Evolutionary conservation across 169 alveolate genomes (phyloP).

Genomic region (Cryptosporidium xiaoi): DNA sequence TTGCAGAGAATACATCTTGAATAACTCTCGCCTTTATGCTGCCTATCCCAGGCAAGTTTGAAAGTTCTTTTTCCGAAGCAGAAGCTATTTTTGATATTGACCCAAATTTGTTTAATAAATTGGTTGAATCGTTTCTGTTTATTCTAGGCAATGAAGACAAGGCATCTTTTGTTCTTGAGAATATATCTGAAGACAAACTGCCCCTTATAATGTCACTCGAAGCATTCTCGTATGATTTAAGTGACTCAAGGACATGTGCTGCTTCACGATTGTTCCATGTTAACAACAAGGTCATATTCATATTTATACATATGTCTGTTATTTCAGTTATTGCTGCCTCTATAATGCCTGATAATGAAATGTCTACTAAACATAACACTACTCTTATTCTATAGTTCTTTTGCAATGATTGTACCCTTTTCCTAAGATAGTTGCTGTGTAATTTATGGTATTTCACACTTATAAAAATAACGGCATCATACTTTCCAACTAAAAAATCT

Average conservation of each 20-base stretch:
- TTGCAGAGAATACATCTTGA: conserved; percentile 40
- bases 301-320: conserved; percentile 48
- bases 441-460: conserved; percentile 76
- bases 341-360: conserved; percentile 34
- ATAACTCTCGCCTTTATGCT: conserved; percentile 54
- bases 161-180: conserved; percentile 66
- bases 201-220: conserved; percentile 72
- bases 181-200: conserved; percentile 47
- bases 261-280: conserved; percentile 75
- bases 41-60: conserved; percentile 76
- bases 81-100: conserved; percentile 56
- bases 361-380: conserved; percentile 74
- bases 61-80: conserved; percentile 74
- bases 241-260: conserved; percentile 73
- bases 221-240: conserved; percentile 72
- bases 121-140: conserved; percentile 75
- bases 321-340: conserved; percentile 50
- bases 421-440: conserved; percentile 71
- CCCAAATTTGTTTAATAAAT: conserved; percentile 74
- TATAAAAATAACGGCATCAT: conserved; percentile 75
- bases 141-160: conserved; percentile 75
- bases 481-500: conserved; percentile 77
- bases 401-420: conserved; percentile 72
- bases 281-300: conserved; percentile 55
- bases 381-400: conserved; percentile 59